Evolutionary conservation across 768 basidiomycete genomes (phyloP).

Genomic region (Tricholoma furcatifolium): DNA sequence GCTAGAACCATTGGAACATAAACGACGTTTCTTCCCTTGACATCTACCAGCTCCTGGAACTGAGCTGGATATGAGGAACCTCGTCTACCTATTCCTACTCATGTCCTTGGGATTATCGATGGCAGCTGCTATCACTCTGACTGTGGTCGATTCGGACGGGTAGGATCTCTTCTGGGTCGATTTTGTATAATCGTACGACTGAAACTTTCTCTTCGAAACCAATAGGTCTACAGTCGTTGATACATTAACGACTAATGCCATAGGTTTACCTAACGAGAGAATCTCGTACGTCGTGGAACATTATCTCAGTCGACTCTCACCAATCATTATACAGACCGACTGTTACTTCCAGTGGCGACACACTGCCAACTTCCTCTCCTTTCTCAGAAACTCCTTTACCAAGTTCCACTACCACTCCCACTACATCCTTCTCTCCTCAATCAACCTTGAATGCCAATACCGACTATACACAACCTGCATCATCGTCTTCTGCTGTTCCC

Average conservation of each 20-base stretch:
- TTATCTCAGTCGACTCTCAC: neutral
- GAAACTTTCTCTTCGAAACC: neutral
- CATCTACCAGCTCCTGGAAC: constrained; percentile 4
- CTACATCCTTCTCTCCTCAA: neutral
- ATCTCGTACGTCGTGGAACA: neutral
- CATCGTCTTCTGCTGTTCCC: neutral
- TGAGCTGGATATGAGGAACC: constrained; percentile 9
- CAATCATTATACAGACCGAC: neutral
- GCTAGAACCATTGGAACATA: constrained; percentile 8
- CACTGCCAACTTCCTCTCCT: constrained; percentile 11
- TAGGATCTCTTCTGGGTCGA: neutral
- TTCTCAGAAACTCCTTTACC: neutral
- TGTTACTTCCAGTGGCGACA: constrained; percentile 6
- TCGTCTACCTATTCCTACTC: neutral
- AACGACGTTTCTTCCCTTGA: constrained; percentile 5
- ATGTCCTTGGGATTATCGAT: neutral
- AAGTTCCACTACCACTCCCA: neutral
- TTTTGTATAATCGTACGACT: neutral
- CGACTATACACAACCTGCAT: neutral
- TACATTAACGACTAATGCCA: constrained; percentile 5
- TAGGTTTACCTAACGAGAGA: neutral
- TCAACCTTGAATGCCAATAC: neutral
- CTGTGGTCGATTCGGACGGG: constrained; percentile 7
- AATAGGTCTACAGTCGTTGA: constrained; percentile 6
- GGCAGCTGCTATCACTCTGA: constrained; percentile 8